phyloP scores from a whole-genome alignment of 2,329 filamentous ascomycete species.

The Allantophomopsis lycopodina region DNA sequence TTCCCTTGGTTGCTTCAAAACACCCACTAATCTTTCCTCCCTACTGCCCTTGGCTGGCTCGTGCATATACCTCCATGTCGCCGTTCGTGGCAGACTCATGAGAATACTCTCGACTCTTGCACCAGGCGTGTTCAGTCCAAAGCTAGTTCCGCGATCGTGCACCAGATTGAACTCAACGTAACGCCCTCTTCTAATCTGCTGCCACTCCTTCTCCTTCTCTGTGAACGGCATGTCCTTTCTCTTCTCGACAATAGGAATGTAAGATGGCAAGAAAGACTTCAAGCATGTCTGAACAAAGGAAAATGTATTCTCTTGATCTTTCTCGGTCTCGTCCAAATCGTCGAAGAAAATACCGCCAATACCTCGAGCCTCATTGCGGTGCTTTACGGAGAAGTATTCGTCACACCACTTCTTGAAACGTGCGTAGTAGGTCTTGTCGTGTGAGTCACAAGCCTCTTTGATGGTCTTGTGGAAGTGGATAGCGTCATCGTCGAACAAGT shows the following conservation, averaged over 20 bases:
- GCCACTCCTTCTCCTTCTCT: constrained; percentile 83
- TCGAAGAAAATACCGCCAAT: constrained; percentile 98
- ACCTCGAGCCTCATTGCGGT: constrained; percentile 75
- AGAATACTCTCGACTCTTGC: constrained; percentile 91
- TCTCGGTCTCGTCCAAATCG: constrained; percentile 78
- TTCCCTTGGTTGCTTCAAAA: constrained; percentile 48
- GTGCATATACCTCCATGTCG: constrained; percentile 94
- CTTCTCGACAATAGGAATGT: constrained; percentile 76
- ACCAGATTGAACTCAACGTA: constrained; percentile 99
- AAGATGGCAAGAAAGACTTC: constrained; percentile 77
- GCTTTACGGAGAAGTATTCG: constrained; percentile 90
- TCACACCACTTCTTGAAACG: constrained; percentile 98
- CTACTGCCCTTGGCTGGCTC: constrained; percentile 59
- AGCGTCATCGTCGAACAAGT: constrained; percentile 93
- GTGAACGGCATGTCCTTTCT: constrained; percentile 88
- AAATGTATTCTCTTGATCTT: constrained; percentile 81
- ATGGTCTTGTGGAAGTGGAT: constrained; percentile 93
- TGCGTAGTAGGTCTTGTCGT: constrained; percentile 84
- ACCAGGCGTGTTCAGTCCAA: constrained; percentile 85
- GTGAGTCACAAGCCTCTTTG: constrained; percentile 84
- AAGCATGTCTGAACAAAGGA: constrained; percentile 78
- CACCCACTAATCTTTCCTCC: constrained; percentile 71
- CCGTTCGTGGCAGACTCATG: constrained; percentile 90
- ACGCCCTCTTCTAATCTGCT: constrained; percentile 83
- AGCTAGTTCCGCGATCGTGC: constrained; percentile 88